A percentile compares a stretch with the other conserved stretches of the same genome.
phyloP scores from a whole-genome alignment of 2,329 filamentous ascomycete species.

The Dothideomycetes sp. region DNA sequence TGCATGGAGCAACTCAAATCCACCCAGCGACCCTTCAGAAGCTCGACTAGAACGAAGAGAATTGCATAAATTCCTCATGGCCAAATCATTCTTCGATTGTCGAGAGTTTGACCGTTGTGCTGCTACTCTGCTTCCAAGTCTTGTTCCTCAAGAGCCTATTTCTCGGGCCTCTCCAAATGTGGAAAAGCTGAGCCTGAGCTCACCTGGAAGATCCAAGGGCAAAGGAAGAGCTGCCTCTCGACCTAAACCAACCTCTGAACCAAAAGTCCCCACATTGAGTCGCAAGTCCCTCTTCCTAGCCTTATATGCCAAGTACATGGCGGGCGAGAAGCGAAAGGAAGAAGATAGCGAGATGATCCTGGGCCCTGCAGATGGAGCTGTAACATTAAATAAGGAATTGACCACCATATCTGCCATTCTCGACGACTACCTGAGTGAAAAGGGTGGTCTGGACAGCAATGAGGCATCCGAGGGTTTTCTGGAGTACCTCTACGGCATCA shows the following conservation, averaged over 20 bases:
- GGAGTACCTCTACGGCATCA: constrained; percentile 84
- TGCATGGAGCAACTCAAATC: constrained; percentile 3
- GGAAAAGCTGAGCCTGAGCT: constrained; percentile 16
- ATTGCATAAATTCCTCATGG: constrained; percentile 72
- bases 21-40: constrained; percentile 6
- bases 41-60: constrained; percentile 67
- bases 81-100: constrained; percentile 91
- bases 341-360: constrained; percentile 97
- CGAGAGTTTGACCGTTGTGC: constrained; percentile 91
- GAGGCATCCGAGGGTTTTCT: constrained; percentile 67
- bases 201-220: constrained; percentile 48
- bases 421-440: constrained; percentile 67
- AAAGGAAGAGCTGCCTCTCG: constrained; percentile 35
- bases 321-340: constrained; percentile 90
- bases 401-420: constrained; percentile 63
- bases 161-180: constrained; percentile 17
- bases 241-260: constrained; percentile 8
- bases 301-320: constrained; percentile 83
- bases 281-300: constrained; percentile 89
- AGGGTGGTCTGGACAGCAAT: constrained; percentile 26
- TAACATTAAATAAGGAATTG: constrained; percentile 76
- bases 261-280: constrained; percentile 49
- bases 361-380: constrained; percentile 80
- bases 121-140: constrained; percentile 74
- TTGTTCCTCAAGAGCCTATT: constrained; percentile 35